Conservation (phyloP, 805 yeast species). For the Yamadazyma sp. region DNA sequence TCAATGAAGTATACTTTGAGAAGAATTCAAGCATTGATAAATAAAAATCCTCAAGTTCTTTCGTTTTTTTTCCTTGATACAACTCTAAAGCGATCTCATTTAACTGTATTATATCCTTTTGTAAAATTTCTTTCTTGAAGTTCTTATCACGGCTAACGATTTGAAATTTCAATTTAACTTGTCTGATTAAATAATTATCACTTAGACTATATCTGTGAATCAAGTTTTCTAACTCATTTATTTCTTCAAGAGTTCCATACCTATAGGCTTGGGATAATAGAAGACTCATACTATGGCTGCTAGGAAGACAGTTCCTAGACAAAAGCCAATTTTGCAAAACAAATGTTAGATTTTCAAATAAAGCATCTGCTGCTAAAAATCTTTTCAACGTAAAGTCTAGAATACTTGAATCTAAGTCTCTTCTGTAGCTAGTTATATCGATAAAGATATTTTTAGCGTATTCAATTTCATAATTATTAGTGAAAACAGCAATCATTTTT, state of each 20-base stretch:
- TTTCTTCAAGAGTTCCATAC: conserved; percentile 28
- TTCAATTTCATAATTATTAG: conserved; percentile 32
- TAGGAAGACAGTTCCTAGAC: conserved; percentile 19
- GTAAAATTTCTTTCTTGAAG: conserved; percentile 22
- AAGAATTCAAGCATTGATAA: conserved; percentile 26
- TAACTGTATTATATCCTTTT: conserved; percentile 22
- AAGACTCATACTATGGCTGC: conserved; percentile 23
- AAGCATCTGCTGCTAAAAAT: conserved; percentile 24
- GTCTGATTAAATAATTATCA: conserved; percentile 22
- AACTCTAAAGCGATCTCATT: conserved; percentile 10
- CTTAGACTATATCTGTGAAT: conserved; percentile 18
- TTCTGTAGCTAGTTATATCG: conserved; percentile 1
- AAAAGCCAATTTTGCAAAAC: conserved; percentile 27
- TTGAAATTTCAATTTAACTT: conserved; percentile 20
- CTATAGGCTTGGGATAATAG: conserved; percentile 27
- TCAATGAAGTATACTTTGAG: conserved; percentile 24
- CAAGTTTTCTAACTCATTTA: conserved; percentile 17
- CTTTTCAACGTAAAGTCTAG: conserved; percentile 18
- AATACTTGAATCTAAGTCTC: conserved; percentile 19
- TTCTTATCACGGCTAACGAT: conserved; percentile 25
- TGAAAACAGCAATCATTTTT: conserved; percentile 27
- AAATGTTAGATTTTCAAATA: conserved; percentile 27
- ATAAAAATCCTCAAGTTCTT: conserved; percentile 21
- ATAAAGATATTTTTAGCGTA: conserved; percentile 24
- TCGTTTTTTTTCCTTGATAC: background rate